Percentiles rank a stretch among this genome's conserved stretches.
Evolutionary conservation across 495 filamentous ascomycete genomes (phyloP).

Genomic region (Hypoxylon intermedium): DNA sequence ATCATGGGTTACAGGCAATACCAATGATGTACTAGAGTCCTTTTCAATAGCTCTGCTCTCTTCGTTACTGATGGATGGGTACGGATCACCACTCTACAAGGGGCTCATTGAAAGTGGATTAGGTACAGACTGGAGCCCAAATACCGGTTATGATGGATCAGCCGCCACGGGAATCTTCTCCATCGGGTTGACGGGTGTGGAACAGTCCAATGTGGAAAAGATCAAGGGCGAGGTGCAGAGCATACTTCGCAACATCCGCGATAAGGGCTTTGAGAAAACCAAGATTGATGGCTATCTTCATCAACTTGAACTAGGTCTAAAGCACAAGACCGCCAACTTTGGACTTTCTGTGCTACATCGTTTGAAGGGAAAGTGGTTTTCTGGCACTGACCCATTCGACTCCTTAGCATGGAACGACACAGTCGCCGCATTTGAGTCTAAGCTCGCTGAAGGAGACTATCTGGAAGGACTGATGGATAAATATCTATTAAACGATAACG

Average conservation of each 20-base stretch:
- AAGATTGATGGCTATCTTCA: constrained; percentile 95
- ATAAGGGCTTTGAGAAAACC: constrained; percentile 80
- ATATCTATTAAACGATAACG: constrained; percentile 85
- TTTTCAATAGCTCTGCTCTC: constrained; percentile 85
- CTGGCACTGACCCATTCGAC: constrained; percentile 90
- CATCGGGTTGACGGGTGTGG: constrained; percentile 85
- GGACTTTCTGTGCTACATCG: constrained; percentile 89
- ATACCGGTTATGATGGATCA: constrained; percentile 86
- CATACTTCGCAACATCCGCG: constrained; percentile 68
- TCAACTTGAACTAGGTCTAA: constrained; percentile 85
- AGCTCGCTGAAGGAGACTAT: constrained; percentile 74
- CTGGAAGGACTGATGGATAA: constrained; percentile 86
- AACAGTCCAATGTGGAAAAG: constrained; percentile 75
- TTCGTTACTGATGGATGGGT: constrained; percentile 85
- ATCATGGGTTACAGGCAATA: constrained; percentile 88
- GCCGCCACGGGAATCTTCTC: constrained; percentile 83
- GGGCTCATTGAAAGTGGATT: constrained; percentile 90
- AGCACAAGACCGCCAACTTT: constrained; percentile 94
- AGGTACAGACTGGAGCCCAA: constrained; percentile 91
- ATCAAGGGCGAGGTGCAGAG: constrained; percentile 75
- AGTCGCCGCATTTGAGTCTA: constrained; percentile 76
- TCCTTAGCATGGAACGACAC: constrained; percentile 89
- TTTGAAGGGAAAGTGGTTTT: constrained; percentile 90
- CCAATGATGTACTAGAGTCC: constrained; percentile 79
- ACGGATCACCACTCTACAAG: constrained; percentile 91